These are phyloP conservation scores for Penicillium freii DNA, from an alignment of 2,329 filamentous ascomycete species.

Conservation along the genomic window DNA sequence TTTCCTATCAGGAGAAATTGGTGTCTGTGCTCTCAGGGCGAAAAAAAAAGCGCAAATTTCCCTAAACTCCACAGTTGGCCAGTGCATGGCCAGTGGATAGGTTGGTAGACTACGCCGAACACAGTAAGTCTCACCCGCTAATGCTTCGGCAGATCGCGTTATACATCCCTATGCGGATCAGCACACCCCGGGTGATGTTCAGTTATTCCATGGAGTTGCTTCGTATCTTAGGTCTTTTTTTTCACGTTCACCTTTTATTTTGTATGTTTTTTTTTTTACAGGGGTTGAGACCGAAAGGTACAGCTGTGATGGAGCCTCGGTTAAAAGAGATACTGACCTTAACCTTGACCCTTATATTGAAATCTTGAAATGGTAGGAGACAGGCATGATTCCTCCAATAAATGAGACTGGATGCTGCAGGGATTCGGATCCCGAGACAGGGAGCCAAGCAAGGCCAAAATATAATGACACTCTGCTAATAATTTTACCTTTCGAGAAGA, in stretches of 20 bases:
- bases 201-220: background rate
- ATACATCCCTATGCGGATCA: constrained; percentile 4
- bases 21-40: constrained; percentile 18
- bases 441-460: background rate
- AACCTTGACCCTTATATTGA: background rate
- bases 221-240: background rate
- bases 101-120: constrained; percentile 20
- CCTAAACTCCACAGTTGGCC: constrained; percentile 18
- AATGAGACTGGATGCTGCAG: constrained; percentile 5
- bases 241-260: background rate
- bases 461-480: background rate
- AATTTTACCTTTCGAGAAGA: background rate
- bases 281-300: background rate
- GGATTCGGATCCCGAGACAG: constrained; percentile 17
- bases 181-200: constrained; percentile 15
- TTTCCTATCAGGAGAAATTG: constrained; percentile 1
- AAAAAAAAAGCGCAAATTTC: constrained; percentile 10
- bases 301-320: background rate
- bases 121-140: constrained; percentile 25
- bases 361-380: background rate
- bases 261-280: background rate
- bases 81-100: constrained; percentile 6
- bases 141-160: constrained; percentile 25
- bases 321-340: background rate
- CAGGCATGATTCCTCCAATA: background rate